Evolutionary conservation across 768 basidiomycete species (phyloP).

Genomic region (Mycena kentingensis): DNA sequence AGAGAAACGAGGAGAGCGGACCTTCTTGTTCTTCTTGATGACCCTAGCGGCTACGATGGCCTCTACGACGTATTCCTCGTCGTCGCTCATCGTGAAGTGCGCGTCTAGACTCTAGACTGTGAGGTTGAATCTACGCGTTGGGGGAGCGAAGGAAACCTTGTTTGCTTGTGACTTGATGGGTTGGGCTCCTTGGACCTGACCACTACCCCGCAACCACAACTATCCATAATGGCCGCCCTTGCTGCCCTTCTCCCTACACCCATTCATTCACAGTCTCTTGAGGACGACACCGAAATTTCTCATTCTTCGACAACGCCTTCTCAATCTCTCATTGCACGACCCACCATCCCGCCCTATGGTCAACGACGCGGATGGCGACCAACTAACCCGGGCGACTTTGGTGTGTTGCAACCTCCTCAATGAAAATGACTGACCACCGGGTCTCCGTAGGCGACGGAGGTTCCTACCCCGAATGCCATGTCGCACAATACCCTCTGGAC

Average conservation of each 20-base stretch:
- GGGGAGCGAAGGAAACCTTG: no score
- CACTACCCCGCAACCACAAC: no score
- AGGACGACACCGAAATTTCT: slow-evolving; percentile 62
- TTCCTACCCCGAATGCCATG: slow-evolving; percentile 91
- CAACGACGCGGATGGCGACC: slow-evolving; percentile 88
- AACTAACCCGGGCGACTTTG: slow-evolving; percentile 78
- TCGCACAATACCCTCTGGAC: slow-evolving; percentile 95
- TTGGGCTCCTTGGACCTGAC: no score
- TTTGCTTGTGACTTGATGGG: no score
- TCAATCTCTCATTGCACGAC: slow-evolving; percentile 50
- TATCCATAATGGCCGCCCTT: no score
- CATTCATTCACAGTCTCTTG: slow-evolving; percentile 51
- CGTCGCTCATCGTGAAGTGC: no score
- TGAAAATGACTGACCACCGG: slow-evolving; percentile 4
- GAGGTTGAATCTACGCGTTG: no score
- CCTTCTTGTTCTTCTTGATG: no score
- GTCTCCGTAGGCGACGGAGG: slow-evolving; percentile 70
- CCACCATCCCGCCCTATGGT: slow-evolving; percentile 79
- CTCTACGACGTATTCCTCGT: no score
- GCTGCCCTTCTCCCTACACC: slow-evolving; percentile 80
- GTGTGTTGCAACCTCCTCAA: slow-evolving; percentile 41
- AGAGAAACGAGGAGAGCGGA: no score
- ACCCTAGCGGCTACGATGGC: no score
- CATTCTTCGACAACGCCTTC: slow-evolving; percentile 33
- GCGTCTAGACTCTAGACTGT: no score